A percentile compares a stretch with the other conserved stretches of the same genome.
phyloP scores from a whole-genome alignment of 306 rosid genomes.

The Vigna hirtella region DNA sequence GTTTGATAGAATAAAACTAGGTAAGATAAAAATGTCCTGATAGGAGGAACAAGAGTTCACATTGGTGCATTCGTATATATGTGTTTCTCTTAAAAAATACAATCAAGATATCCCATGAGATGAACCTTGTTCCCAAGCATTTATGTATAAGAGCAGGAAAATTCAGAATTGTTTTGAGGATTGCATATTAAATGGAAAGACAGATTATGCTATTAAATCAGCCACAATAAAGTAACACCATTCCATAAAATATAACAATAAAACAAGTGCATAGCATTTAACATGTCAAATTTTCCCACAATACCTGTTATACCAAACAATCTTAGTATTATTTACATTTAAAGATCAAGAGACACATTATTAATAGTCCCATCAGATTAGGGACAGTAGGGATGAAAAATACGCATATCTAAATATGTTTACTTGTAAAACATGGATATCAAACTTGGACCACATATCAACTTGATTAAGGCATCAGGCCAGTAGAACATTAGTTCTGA shows the following conservation, averaged over 20 bases:
- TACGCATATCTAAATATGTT: slow-evolving; percentile 9
- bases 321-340: not conserved
- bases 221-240: not conserved
- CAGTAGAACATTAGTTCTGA: not conserved
- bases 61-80: too few relatives aligned
- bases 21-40: too few relatives aligned
- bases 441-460: slow-evolving; percentile 18
- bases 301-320: slow-evolving; percentile 15
- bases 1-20: too few relatives aligned
- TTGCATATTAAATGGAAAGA: too few relatives aligned
- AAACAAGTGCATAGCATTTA: slow-evolving; percentile 1
- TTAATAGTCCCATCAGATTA: not conserved
- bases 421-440: slow-evolving; percentile 2
- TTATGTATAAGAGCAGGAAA: too few relatives aligned
- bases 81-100: too few relatives aligned
- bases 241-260: slow-evolving; percentile 16
- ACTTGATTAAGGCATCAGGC: slow-evolving; percentile 13
- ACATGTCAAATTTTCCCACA: not conserved
- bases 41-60: too few relatives aligned
- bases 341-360: not conserved
- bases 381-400: not conserved
- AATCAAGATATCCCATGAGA: too few relatives aligned
- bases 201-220: not conserved
- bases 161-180: too few relatives aligned
- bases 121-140: too few relatives aligned